Evolutionary conservation across 1,139 yeast genomes (phyloP).

Genomic region (Yamadazyma diddensiae): DNA sequence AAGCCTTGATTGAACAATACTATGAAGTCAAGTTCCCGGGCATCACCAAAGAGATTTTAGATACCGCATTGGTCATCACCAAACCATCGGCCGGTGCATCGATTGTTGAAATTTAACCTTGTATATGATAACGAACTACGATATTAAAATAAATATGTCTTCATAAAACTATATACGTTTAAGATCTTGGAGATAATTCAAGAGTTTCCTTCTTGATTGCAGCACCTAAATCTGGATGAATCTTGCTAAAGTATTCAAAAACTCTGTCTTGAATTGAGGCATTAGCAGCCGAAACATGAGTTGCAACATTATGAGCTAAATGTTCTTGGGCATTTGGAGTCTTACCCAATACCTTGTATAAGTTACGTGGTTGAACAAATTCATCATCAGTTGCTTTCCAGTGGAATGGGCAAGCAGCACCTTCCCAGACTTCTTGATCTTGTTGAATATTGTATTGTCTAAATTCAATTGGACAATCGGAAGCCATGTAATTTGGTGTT

Average conservation of each 20-base stretch:
- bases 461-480: constrained; percentile 53
- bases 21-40: constrained; percentile 50
- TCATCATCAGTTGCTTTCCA: constrained; percentile 77
- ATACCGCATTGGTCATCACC: constrained; percentile 54
- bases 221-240: constrained; percentile 55
- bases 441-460: constrained; percentile 40
- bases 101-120: constrained; percentile 21
- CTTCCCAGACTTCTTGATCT: constrained; percentile 83
- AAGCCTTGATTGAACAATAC: constrained; percentile 48
- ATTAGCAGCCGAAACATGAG: constrained; percentile 66
- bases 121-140: too few species aligned
- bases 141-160: too few species aligned
- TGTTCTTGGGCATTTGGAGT: constrained; percentile 76
- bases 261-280: constrained; percentile 77
- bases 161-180: background rate
- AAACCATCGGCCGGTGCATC: constrained; percentile 63
- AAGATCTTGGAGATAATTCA: constrained; percentile 48
- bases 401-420: constrained; percentile 84
- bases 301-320: constrained; percentile 80
- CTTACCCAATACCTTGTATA: constrained; percentile 73
- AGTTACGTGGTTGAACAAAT: constrained; percentile 60
- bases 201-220: constrained; percentile 61
- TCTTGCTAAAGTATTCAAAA: constrained; percentile 70
- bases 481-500: constrained; percentile 67
- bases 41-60: constrained; percentile 41